phyloP scores from a whole-genome alignment of 2,329 filamentous ascomycete genomes.

The Bipolaris zeicola region DNA sequence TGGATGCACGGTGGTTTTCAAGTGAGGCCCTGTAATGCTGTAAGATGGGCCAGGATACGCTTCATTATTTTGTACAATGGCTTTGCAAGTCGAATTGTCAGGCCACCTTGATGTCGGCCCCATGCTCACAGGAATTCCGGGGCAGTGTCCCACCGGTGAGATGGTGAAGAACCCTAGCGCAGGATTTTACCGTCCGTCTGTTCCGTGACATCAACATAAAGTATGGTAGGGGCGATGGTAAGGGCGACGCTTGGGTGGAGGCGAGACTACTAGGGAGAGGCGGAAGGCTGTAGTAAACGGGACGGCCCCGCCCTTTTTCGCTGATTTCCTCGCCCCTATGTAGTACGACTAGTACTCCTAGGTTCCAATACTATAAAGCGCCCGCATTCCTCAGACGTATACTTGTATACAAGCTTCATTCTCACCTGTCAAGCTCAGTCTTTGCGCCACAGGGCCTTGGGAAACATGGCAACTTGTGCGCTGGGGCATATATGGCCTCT shows the following conservation, averaged over 20 bases:
- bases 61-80: not conserved
- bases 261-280: too few species aligned
- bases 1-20: too few species aligned
- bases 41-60: not conserved
- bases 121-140: not conserved
- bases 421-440: not conserved
- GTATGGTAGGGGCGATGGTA: not conserved
- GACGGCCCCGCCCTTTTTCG: not conserved
- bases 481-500: not conserved
- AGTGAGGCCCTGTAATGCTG: not conserved
- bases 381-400: not conserved
- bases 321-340: not conserved
- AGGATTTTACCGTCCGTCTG: not conserved
- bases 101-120: not conserved
- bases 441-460: not conserved
- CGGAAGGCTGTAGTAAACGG: not conserved
- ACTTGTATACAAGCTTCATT: slow-evolving; percentile 1
- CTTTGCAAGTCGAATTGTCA: not conserved
- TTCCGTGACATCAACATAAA: not conserved
- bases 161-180: not conserved
- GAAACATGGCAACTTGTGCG: not conserved
- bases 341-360: too few species aligned
- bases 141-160: not conserved
- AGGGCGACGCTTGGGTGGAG: not conserved
- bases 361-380: not conserved